Evolutionary conservation across 2,329 filamentous ascomycete species (phyloP), one percentile per base, ranked within the genome.

Genomic region (Trichoderma sp.): DNA sequence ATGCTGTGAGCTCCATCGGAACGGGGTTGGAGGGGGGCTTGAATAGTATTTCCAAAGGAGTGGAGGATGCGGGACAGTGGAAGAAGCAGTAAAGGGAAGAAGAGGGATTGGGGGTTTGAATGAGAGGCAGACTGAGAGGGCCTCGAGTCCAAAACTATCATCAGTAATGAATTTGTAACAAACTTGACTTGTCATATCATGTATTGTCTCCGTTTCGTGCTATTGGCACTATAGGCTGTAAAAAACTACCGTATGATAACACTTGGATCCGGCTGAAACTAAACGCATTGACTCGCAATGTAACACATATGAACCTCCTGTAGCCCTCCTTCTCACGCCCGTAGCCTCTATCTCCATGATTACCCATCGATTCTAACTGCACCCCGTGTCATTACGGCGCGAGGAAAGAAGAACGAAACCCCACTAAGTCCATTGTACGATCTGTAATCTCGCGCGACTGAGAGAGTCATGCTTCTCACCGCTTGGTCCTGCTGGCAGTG

Each of bases 1-100:
- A 89, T 71, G 86, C 81, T 2, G 67, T 89, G 13, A 80, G 82
- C 8, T 84, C 81, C 70, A 73, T 86, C 8, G 85, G 85, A 6
- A 83, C 80, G 2, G 86, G 86, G 0, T 71, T 89, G 2, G 81
- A 88, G 77, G 79, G 80, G 53, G 87, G 84, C 2, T 76, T 81
- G 42, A 78, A 79, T 52, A 78, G 76, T 56, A 79, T 87, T 2
- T 82, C 83, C 15, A 82, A 84, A 76, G 85, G 86, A 0, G 82
- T 85, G 7, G 86, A 88, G 77, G 79, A 87, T 72, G 86, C 86
- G 12, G 86, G 87, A 3, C 77, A 87, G 74, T 87, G 85, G 85
- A 85, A 84, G 78, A 80, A 77, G 68, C 70, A 75, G 70, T 74
- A 70, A 72, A 48, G 19, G 3, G n/a, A 19, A n/a, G 10, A 22